Evolutionary conservation across 306 rosid species (phyloP), one percentile per base, ranked within the genome.

Genomic region (Canavalia gladiata): DNA sequence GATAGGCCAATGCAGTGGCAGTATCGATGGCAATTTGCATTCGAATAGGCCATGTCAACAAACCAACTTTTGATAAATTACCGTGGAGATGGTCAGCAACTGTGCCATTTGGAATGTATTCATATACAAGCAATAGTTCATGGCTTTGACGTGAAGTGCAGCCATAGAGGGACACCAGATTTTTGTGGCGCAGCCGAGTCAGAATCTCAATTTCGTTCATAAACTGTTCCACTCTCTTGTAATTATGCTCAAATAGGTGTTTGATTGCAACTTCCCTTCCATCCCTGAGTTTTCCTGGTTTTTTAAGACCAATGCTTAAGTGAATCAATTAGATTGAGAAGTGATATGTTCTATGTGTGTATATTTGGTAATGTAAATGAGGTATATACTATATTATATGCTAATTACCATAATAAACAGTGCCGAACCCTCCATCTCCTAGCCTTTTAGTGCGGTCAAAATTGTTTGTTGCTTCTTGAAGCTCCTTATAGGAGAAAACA

Each of bases 231-330:
- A 83, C 86, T 9, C 88, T 82, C 82, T 59, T 86, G 70, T 84
- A 83, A 66, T 86, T 92, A 76, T 91, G 91, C 74, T 90, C 86
- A 7, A 82, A 91, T 11, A 94, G 78, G 71, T 87, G 88, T 79
- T 92, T 94, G 60, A 94, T 88, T 37, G 97, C 95, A 69, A 92
- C 98, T 87, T 94, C 98, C n/a, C 95, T 81, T 41, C 95, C 94
- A 76, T 94, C 98, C 71, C 71, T 72, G 52, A 94, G 95, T 52
- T 84, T 88, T 3, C 97, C 95, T 94, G 64, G 54, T 78, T 55
- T 57, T 30, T 47, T 52, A 6, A 82, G 47, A 76, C 79, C 59
- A 82, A 52, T 7, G 46, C 18, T 9, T 33, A 33, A 70, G 51
- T 25, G 4, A 35, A 69, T 85, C 33, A 81, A 31, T 56, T 39